Percentiles rank a stretch among this genome's conserved stretches.
Conservation (phyloP, 2,329 filamentous ascomycete species). For the Didymella pomorum region DNA sequence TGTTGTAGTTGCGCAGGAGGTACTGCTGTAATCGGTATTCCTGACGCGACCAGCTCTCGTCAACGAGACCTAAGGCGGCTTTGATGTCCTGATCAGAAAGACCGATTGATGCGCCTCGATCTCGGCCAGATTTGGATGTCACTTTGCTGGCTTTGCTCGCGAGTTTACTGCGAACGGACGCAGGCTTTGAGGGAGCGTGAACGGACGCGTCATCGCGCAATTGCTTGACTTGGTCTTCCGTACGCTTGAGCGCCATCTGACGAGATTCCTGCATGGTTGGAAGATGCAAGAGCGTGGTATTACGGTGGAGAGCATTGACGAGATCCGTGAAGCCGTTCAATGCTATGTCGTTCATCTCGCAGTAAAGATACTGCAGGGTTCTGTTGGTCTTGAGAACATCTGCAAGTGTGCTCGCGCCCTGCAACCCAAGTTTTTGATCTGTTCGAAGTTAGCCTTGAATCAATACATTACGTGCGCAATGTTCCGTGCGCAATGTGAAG, state of each 20-base stretch:
- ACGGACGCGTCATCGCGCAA: conserved; percentile 54
- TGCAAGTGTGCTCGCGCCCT: conserved; percentile 73
- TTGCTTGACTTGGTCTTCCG: conserved; percentile 64
- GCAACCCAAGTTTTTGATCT: conserved; percentile 72
- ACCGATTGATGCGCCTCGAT: conserved; percentile 35
- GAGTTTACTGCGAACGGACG: conserved; percentile 47
- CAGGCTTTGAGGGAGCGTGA: conserved; percentile 38
- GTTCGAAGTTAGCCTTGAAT: conserved; percentile 24
- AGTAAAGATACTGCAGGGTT: conserved; percentile 70
- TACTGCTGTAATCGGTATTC: conserved; percentile 58
- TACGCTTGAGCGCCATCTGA: conserved; percentile 66
- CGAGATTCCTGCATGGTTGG: conserved; percentile 70
- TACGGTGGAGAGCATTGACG: conserved; percentile 72
- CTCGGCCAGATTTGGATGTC: conserved; percentile 35
- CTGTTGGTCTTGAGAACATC: conserved; percentile 72
- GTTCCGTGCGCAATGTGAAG: no score
- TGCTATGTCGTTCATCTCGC: conserved; percentile 75
- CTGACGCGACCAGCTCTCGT: conserved; percentile 61
- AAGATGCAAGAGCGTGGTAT: conserved; percentile 68
- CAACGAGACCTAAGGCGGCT: conserved; percentile 56
- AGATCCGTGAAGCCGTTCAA: conserved; percentile 74
- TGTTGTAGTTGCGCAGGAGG: conserved; percentile 57
- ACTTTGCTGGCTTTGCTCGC: conserved; percentile 44
- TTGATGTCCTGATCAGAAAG: conserved; percentile 60
- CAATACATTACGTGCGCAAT: no score